Percentiles rank a stretch among this genome's conserved stretches.
These are phyloP conservation scores for Stemphylium lycopersici DNA, from an alignment of 2,329 filamentous ascomycete species.

Conservation along the genomic window DNA sequence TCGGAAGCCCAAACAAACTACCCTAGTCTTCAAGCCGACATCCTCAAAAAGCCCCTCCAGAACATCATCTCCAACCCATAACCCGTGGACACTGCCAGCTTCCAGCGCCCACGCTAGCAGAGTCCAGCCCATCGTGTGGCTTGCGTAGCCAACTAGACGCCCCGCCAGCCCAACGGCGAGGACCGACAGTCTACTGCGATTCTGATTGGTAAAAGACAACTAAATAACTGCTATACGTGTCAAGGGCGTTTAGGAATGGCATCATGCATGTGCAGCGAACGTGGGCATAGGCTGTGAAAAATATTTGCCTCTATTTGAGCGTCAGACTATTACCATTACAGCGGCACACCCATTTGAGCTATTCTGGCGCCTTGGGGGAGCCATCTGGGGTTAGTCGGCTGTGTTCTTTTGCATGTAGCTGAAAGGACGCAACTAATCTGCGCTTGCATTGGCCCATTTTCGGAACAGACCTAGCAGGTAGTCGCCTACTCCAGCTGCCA, in stretches of 20 bases:
- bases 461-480: neutral
- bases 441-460: too few species aligned
- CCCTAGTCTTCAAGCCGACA: neutral
- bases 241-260: too few species aligned
- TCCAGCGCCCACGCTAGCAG: conserved; percentile 10
- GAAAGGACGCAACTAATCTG: too few species aligned
- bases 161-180: conserved; percentile 6
- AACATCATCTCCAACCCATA: neutral
- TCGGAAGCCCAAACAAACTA: neutral
- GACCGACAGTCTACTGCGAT: conserved; percentile 13
- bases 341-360: too few species aligned
- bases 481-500: neutral
- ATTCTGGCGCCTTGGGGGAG: too few species aligned
- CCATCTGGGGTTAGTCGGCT: too few species aligned
- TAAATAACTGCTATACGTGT: too few species aligned
- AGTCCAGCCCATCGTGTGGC: conserved; percentile 38
- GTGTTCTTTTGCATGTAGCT: too few species aligned
- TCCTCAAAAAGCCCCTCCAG: neutral
- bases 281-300: too few species aligned
- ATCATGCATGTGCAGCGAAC: too few species aligned
- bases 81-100: neutral
- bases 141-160: conserved; percentile 24
- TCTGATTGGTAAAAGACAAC: conserved; percentile 3
- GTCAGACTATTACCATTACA: too few species aligned
- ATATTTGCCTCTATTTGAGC: too few species aligned